Conservation (phyloP, 169 alveolate species). For the Eimeria acervulina region DNA sequence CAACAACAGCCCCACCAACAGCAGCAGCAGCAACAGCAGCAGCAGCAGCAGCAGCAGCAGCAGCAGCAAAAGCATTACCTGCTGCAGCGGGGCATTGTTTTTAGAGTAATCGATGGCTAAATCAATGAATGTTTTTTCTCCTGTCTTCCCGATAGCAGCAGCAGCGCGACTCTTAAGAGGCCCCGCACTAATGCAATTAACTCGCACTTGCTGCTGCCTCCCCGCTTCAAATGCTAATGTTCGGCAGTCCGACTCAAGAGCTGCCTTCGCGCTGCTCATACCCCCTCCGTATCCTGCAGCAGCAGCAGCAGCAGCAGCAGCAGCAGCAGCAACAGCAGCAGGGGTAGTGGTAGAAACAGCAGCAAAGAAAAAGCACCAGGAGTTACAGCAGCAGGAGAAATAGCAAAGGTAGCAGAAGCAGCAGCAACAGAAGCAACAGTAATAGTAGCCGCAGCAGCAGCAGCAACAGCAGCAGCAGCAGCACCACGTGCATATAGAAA, state of each 20-base stretch:
- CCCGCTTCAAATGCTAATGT: conserved; percentile 90
- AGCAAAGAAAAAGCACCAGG: neutral
- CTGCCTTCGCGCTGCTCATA: conserved; percentile 92
- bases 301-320: conserved; percentile 36
- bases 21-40: neutral
- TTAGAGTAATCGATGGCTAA: conserved; percentile 89
- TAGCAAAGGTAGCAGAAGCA: no score
- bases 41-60: neutral
- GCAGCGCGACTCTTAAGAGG: conserved; percentile 90
- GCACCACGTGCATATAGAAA: no score
- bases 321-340: conserved; percentile 39
- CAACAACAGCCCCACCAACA: no score
- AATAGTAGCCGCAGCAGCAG: no score
- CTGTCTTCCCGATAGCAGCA: no score
- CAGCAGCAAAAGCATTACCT: conserved; percentile 47
- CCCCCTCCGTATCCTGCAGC: conserved; percentile 91
- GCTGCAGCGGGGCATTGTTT: conserved; percentile 86
- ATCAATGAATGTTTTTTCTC: conserved; percentile 90
- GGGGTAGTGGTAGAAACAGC: neutral
- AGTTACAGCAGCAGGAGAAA: no score
- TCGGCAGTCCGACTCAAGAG: conserved; percentile 90
- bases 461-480: no score
- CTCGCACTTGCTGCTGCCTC: conserved; percentile 88
- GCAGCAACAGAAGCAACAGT: no score
- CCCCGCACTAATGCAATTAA: conserved; percentile 91